Base-by-base conservation (phyloP, 495 filamentous ascomycete species). In the Mytilinidion resinicola region DNA sequence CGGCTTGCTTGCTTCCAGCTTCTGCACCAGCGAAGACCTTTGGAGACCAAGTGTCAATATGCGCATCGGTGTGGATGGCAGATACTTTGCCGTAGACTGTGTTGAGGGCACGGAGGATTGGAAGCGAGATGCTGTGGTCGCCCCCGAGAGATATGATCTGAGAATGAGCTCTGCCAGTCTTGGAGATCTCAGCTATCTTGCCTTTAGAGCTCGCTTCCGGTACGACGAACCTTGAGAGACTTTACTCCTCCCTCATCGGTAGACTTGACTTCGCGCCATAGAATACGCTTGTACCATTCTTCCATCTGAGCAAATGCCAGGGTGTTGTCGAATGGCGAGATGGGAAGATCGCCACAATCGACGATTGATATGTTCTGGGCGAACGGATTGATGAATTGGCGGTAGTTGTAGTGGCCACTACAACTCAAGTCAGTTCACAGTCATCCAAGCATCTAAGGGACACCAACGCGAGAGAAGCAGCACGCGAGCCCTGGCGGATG, bases 321-420 rank as follows among this genome's bases (percentile, higher is more conserved):
- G n/a, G 78, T 79, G 64, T 90, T 90, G 68, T 90, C 87, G 57
- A 61, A 51, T 72, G 82, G 82, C 0, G 87, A 89, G 15, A 90
- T 77, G 0, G 83, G 84, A 42, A 88, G 84, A 69, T 90, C 87
- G 41, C 87, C 88, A 63, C 88, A 91, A 70, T 91, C 88, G 4
- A 90, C 69, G 14, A 91, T 74, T 14, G 72, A 82, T 51, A 86
- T 78, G 69, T 85, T 87, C 56, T 78, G 80, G 46, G 76, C 77
- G 68, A 88, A 85, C 0, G 83, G 82, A 62, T 87, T 86, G 19
- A 78, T 49, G 56, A 6, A n/a, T 54, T 12, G 34, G 30, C 20
- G 25, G 4, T 12, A 41, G 48, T 43, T 49, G 56, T 30, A 30
- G 25, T 30, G 21, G 49, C 20, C 15, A 48, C 56, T 52, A 48